Conservation (phyloP, 805 yeast species). For the Candida argentea region DNA sequence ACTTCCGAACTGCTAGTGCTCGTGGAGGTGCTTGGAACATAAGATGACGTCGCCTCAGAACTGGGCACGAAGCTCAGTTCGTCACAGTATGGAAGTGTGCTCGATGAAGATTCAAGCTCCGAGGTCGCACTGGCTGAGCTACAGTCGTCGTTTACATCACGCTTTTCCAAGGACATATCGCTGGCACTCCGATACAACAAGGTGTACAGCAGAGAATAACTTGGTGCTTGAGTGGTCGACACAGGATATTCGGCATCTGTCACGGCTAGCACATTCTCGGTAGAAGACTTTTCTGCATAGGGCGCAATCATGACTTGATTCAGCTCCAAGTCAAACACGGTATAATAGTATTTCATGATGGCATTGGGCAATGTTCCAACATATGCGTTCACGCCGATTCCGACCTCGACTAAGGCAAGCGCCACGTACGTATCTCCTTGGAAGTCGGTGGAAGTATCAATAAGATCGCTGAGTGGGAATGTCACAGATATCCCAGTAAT, state of each 20-base stretch:
- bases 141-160: too few species aligned
- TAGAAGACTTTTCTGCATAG: slow-evolving; percentile 1
- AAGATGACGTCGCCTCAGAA: too few species aligned
- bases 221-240: too few species aligned
- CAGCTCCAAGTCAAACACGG: slow-evolving; percentile 10
- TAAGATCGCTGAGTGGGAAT: slow-evolving; percentile 7
- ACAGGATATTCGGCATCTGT: slow-evolving; percentile 7
- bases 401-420: slow-evolving; percentile 6
- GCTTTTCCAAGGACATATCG: too few species aligned
- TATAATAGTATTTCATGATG: slow-evolving; percentile 9
- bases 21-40: too few species aligned
- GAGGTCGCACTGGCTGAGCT: too few species aligned
- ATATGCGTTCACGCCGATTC: slow-evolving; percentile 4
- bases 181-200: too few species aligned
- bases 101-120: too few species aligned
- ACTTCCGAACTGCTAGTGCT: too few species aligned
- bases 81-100: too few species aligned
- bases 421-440: slow-evolving; percentile 8
- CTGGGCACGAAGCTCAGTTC: too few species aligned
- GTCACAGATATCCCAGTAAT: slow-evolving; percentile 7
- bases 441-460: slow-evolving; percentile 4
- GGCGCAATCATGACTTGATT: slow-evolving; percentile 8
- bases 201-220: too few species aligned
- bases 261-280: slow-evolving; percentile 3
- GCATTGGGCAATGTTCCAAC: slow-evolving; percentile 10